Conservation (phyloP, 768 basidiomycete species). For the Termitomyces sp. region DNA sequence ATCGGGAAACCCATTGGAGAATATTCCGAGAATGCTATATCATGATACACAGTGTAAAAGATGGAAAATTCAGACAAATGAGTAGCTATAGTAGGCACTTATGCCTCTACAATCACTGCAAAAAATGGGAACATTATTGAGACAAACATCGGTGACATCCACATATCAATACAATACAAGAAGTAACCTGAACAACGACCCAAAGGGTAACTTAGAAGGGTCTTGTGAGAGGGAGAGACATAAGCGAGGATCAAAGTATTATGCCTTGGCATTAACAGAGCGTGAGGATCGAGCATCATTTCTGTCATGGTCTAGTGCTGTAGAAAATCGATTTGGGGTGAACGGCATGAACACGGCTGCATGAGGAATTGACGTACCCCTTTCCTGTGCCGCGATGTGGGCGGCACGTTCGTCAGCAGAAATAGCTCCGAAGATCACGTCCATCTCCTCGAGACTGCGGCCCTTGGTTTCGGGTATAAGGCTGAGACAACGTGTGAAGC, state of each 20-base stretch:
- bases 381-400: constrained; percentile 45
- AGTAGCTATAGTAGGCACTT: too few relatives aligned
- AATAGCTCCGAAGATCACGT: constrained; percentile 52
- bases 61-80: too few relatives aligned
- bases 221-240: background rate
- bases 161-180: background rate
- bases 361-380: constrained; percentile 17
- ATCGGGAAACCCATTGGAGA: too few relatives aligned
- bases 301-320: constrained; percentile 3
- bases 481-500: constrained; percentile 12
- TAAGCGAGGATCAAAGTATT: background rate
- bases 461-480: constrained; percentile 62
- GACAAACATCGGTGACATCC: too few relatives aligned
- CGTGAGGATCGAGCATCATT: background rate
- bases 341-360: background rate
- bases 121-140: too few relatives aligned
- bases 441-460: constrained; percentile 49
- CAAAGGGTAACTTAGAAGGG: background rate
- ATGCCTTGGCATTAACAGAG: background rate
- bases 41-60: too few relatives aligned
- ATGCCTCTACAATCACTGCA: too few relatives aligned
- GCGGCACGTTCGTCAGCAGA: constrained; percentile 46
- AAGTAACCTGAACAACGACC: background rate
- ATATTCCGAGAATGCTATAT: too few relatives aligned
- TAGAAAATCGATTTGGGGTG: background rate